These are phyloP conservation scores for Rickenella mellea DNA, from an alignment of 768 basidiomycete genomes.

Conservation along the genomic window DNA sequence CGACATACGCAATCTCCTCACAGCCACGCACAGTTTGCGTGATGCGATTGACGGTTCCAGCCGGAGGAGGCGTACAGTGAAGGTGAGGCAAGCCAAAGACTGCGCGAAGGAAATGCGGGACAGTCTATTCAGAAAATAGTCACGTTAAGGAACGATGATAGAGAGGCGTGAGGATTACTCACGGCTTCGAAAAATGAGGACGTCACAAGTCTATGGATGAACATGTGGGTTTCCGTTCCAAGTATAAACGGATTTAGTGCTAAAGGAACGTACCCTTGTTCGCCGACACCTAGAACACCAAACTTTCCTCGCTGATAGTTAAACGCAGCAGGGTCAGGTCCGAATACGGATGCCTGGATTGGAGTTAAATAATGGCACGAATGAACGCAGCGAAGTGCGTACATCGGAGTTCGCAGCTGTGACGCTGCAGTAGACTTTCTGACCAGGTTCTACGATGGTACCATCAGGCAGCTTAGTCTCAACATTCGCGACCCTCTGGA, in stretches of 20 bases:
- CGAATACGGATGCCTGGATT: neutral
- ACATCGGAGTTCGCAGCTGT: conserved; percentile 1
- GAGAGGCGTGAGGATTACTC: too few relatives aligned
- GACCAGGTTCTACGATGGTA: neutral
- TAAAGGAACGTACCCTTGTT: conserved; percentile 2
- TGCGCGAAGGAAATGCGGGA: conserved; percentile 2
- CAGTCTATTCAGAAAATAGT: conserved; percentile 1
- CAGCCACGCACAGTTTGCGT: conserved; percentile 1
- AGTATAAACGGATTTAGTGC: neutral
- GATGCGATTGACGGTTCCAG: conserved; percentile 3
- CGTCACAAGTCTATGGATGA: too few relatives aligned
- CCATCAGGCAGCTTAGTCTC: too few relatives aligned
- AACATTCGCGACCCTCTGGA: too few relatives aligned
- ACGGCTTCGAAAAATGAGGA: too few relatives aligned
- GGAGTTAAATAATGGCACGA: too few relatives aligned
- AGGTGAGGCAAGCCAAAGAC: too few relatives aligned
- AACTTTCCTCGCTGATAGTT: neutral
- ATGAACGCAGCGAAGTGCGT: neutral
- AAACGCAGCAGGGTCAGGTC: neutral
- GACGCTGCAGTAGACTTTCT: neutral
- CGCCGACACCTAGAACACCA: conserved; percentile 1
- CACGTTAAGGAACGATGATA: too few relatives aligned
- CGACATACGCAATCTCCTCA: conserved; percentile 4
- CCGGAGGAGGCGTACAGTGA: too few relatives aligned
- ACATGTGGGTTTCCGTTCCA: neutral